These are phyloP conservation scores for Knoxdaviesia proteae DNA, from an alignment of 2,329 filamentous ascomycete species.

Conservation along the genomic window DNA sequence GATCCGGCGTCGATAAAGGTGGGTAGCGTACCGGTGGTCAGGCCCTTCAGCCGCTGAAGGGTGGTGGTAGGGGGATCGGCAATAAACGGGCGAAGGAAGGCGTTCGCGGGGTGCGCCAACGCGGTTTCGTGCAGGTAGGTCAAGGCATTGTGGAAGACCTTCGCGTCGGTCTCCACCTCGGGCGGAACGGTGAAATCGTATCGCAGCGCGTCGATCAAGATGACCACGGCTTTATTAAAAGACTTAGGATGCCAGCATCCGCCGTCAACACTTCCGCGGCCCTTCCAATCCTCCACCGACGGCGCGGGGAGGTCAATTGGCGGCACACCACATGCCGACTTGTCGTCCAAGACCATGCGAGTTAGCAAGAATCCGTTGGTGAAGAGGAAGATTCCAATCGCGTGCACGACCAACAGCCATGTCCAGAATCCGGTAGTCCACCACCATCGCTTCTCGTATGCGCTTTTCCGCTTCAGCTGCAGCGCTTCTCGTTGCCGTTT, in stretches of 20 bases:
- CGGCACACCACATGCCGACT: conserved; percentile 46
- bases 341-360: conserved; percentile 57
- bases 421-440: conserved; percentile 48
- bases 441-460: conserved; percentile 29
- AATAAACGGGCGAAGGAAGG: conserved; percentile 84
- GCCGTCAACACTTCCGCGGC: conserved; percentile 23
- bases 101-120: conserved; percentile 51
- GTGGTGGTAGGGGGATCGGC: conserved; percentile 92
- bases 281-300: conserved; percentile 12
- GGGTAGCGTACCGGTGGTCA: conserved; percentile 86
- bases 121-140: conserved; percentile 75
- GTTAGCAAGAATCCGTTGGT: conserved; percentile 89
- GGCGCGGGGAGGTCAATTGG: conserved; percentile 33
- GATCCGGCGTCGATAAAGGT: conserved; percentile 88
- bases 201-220: conserved; percentile 80
- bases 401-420: conserved; percentile 54
- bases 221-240: conserved; percentile 76
- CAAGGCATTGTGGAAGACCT: conserved; percentile 63
- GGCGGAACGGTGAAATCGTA: conserved; percentile 93
- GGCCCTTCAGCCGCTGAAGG: conserved; percentile 73
- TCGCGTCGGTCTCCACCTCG: conserved; percentile 21
- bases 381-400: conserved; percentile 72
- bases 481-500: conserved; percentile 1
- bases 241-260: conserved; percentile 95
- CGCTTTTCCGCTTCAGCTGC: conserved; percentile 1